Base-by-base conservation (phyloP, 106 monocot genomes). In the Apostasia ramifera region DNA sequence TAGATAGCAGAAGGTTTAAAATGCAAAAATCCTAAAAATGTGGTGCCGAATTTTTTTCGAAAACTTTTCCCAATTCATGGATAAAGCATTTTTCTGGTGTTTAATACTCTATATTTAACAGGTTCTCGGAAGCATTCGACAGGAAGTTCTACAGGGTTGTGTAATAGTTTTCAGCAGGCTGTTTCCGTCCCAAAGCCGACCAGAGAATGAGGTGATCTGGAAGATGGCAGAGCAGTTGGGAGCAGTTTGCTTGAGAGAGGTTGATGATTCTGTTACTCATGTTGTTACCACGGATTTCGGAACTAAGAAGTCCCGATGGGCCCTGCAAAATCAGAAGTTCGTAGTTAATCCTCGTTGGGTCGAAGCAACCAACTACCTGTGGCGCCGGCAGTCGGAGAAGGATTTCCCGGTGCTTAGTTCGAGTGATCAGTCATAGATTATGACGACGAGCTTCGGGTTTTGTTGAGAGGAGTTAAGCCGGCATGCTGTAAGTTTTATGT, bases 301-400 rank as follows among this genome's bases (percentile, higher is more conserved):
- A 53, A 98, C 92, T 5, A 59, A 80, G 53, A 88, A 90, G 69
- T 78, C 93, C 8, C 66, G 73, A 2, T 98, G 92, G 98, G 98
- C 92, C 1, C 37, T 78, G 57, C 55, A 79, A 42, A 87, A 90
- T 47, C 74, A 80, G 37, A 98, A 90, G 71, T 93, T 90, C 51
- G 61, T 98, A 77, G 92, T 98, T 6, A 79, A 73, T 64, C 89
- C 87, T n/a, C 61, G 74, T 6, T 98, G 98, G 98, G 76, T 93
- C 15, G 92, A 98, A 61, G 92, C 79, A 0, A 81, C 98, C 11
- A 81, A 79, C 60, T 93, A 65, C 61, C 57, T 85, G 57, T 98
- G 98, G 98, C 58, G 62, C 6, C 57, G 87, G 39, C 77, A 81
- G 51, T 68, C 47, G 10, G 98, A 98, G 71, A 77, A 77, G 37